Percentiles rank a stretch among this genome's conserved stretches.
Evolutionary conservation across 2,329 filamentous ascomycete genomes (phyloP).

Genomic region (Leptoxyphium fumago): DNA sequence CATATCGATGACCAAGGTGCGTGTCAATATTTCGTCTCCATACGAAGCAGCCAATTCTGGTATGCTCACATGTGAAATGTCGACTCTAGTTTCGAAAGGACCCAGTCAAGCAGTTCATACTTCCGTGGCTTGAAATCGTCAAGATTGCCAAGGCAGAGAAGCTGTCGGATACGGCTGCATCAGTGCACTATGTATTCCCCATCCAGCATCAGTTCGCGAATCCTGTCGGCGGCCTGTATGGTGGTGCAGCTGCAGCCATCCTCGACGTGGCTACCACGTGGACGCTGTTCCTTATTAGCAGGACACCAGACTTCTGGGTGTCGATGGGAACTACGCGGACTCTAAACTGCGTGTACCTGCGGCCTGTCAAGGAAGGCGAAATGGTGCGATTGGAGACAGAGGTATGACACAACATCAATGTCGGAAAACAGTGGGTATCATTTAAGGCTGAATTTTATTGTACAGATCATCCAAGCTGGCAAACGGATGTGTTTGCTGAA

Average conservation of each 20-base stretch:
- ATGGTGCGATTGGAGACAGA: slow-evolving; percentile 10
- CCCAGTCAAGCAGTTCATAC: slow-evolving; percentile 6
- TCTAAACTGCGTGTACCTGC: slow-evolving; percentile 9
- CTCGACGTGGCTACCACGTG: slow-evolving; percentile 12
- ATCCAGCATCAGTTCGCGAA: slow-evolving; percentile 12
- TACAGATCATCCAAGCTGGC: slow-evolving; percentile 12
- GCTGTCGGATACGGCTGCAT: slow-evolving; percentile 4
- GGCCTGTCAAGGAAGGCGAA: slow-evolving; percentile 11
- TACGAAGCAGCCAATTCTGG: not conserved
- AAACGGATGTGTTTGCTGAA: slow-evolving; percentile 10
- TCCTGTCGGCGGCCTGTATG: slow-evolving; percentile 10
- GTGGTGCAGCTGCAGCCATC: slow-evolving; percentile 10
- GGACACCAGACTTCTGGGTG: slow-evolving; percentile 11
- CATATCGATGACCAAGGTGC: not conserved
- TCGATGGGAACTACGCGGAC: slow-evolving; percentile 11
- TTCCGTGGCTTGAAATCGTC: slow-evolving; percentile 8
- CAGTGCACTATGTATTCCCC: slow-evolving; percentile 10
- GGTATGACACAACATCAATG: slow-evolving; percentile 4
- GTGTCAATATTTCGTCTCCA: not conserved
- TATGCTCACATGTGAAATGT: not conserved
- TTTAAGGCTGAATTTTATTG: not conserved
- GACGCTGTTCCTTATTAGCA: slow-evolving; percentile 7
- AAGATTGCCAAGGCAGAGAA: slow-evolving; percentile 8
- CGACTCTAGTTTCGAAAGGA: not conserved
- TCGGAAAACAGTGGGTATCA: too few relatives aligned